Percentiles rank a stretch among this genome's conserved stretches.
phyloP scores from a whole-genome alignment of 2,329 filamentous ascomycete genomes.

The Fusarium continuum region DNA sequence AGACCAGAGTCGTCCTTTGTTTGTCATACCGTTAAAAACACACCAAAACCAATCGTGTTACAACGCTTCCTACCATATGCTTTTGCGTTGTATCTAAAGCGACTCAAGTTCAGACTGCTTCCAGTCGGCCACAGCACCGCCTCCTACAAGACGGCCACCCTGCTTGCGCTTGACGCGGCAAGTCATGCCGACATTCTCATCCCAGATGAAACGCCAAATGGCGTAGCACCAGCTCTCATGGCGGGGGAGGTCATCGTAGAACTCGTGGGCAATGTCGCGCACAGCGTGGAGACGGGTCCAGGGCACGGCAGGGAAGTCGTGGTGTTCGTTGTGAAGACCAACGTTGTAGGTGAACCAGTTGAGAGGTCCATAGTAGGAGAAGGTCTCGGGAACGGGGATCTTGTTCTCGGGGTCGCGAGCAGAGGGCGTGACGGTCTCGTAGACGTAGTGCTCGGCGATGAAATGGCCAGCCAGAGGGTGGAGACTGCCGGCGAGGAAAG shows the following conservation, averaged over 20 bases:
- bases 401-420: conserved; percentile 66
- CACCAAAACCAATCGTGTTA: conserved; percentile 9
- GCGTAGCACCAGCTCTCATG: conserved; percentile 93
- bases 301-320: conserved; percentile 96
- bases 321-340: conserved; percentile 97
- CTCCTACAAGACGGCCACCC: conserved; percentile 71
- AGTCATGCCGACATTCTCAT: conserved; percentile 87
- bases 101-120: conserved; percentile 75
- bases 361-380: conserved; percentile 93
- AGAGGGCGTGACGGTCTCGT: conserved; percentile 67
- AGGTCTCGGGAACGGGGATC: conserved; percentile 87
- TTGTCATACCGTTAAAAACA: too few relatives aligned
- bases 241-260: conserved; percentile 86
- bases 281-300: conserved; percentile 88
- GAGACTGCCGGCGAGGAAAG: conserved; percentile 91
- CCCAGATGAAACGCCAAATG: conserved; percentile 94
- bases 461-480: conserved; percentile 97
- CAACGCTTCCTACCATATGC: neutral
- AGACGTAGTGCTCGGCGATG: conserved; percentile 96
- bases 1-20: neutral
- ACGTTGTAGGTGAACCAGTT: conserved; percentile 98
- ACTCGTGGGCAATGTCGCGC: conserved; percentile 84
- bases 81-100: conserved; percentile 47
- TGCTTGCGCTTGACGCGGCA: conserved; percentile 93
- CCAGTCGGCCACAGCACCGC: conserved; percentile 60